phyloP scores from a whole-genome alignment of 164 flowering plant species.

The Piper longum region DNA sequence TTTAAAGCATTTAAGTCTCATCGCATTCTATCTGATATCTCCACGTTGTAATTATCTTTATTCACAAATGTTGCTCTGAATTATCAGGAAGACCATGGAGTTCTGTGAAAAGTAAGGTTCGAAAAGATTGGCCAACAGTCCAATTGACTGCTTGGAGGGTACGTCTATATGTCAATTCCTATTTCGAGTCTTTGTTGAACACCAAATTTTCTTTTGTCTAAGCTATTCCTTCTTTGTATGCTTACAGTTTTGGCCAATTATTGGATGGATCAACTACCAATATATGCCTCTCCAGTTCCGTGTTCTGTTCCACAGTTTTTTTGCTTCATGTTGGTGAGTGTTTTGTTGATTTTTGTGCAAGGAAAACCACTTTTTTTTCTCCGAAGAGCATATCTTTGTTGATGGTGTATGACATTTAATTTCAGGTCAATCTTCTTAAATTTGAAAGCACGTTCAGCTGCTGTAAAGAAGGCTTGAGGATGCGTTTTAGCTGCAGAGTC shows the following conservation, averaged over 20 bases:
- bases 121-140: conserved; percentile 50
- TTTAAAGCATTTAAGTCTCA: not conserved
- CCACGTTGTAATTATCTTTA: not conserved
- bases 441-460: conserved; percentile 43
- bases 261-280: conserved; percentile 65
- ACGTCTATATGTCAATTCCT: not conserved
- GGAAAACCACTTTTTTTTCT: not conserved
- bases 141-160: conserved; percentile 80
- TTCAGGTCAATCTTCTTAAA: conserved; percentile 58
- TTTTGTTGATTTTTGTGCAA: not conserved
- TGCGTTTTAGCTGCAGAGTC: too few relatives aligned
- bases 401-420: not conserved
- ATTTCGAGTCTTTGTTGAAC: too few relatives aligned
- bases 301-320: conserved; percentile 57
- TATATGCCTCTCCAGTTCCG: conserved; percentile 73
- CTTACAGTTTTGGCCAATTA: conserved; percentile 72
- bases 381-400: not conserved
- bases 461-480: conserved; percentile 35
- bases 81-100: conserved; percentile 50
- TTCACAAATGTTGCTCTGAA: conserved; percentile 3
- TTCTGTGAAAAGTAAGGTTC: conserved; percentile 42
- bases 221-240: not conserved
- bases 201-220: not conserved
- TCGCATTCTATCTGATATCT: not conserved
- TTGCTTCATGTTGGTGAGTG: conserved; percentile 61